Base-by-base conservation (phyloP, 306 rosid species). In the Sphenostylis stenocarpa region DNA sequence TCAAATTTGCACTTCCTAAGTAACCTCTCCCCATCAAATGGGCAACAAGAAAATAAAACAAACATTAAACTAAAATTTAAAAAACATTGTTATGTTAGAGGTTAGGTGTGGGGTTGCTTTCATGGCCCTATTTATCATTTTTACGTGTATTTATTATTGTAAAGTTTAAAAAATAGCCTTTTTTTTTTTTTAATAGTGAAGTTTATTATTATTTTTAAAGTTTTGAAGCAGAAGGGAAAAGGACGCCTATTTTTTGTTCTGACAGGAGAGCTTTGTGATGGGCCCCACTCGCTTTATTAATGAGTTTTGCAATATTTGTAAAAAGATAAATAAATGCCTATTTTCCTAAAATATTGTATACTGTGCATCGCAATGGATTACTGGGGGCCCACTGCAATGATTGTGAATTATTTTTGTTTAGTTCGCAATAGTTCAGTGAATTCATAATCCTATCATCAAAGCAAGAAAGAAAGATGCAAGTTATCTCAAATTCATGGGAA, bases 201-300 rank as follows among this genome's bases (percentile, higher is more conserved):
- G 19, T 36, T 61, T 49, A 49, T 17, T 52, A 38, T 48, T 70
- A n/a, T 60, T n/a, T 71, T 62, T 9, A 26, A n/a, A 49, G 21
- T 56, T 56, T 28, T 7, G 3, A 29, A 60, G 2, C 2, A 41
- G 16, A 23, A 31, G 57, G n/a, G 58, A 39, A n/a, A 2, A 48
- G 70, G 85, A 13, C 72, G 63, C 77, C 21, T 78, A 12, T 17
- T 49, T 39, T 70, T 70, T 70, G 63, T 34, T 70, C 67, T 73
- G 80, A 82, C 44, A 70, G n/a, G 48, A 62, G 82, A 65, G 67
- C 80, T 82, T 17, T 56, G 44, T 66, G 53, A 77, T 57, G 73
- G 82, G 49, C 38, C 83, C 80, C 47, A 44, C 77, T 21, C 17
- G 45, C 72, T 66, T 82, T 72, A 52, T 21, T 57, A 60, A 21